Percentiles rank a stretch among this genome's conserved stretches.
Conservation (phyloP, 1,284 basidiomycete genomes). For the Meira nashicola region DNA sequence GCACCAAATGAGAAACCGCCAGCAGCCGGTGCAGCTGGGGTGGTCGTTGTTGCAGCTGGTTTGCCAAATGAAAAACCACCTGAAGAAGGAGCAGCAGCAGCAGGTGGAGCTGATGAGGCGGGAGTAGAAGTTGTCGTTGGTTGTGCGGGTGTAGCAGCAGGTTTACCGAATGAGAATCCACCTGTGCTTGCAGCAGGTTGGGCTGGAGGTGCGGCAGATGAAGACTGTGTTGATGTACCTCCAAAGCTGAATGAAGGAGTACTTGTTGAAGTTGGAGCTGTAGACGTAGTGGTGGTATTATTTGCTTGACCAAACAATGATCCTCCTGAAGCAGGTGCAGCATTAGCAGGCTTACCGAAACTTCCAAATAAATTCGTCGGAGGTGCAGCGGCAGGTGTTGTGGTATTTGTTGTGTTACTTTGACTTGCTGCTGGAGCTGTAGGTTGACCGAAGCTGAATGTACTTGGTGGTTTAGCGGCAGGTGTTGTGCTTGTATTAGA, state of each 20-base stretch:
- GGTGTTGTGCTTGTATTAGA: neutral
- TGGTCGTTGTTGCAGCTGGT: conserved; percentile 7
- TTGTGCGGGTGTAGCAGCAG: conserved; percentile 9
- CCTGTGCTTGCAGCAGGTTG: neutral
- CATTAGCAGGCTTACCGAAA: conserved; percentile 9
- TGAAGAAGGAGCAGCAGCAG: neutral
- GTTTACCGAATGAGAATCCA: conserved; percentile 17
- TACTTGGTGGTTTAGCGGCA: conserved; percentile 7
- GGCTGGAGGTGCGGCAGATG: neutral
- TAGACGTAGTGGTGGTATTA: conserved; percentile 1
- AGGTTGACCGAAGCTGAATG: conserved; percentile 12
- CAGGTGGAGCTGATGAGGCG: conserved; percentile 12
- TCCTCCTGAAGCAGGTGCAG: neutral
- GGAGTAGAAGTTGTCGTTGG: conserved; percentile 22
- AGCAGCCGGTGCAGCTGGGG: conserved; percentile 21
- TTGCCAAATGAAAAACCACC: conserved; percentile 18
- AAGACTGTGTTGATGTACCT: neutral
- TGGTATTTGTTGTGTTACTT: neutral
- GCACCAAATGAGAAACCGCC: conserved; percentile 34
- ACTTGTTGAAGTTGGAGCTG: neutral
- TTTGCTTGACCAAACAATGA: conserved; percentile 3
- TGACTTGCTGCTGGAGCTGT: neutral
- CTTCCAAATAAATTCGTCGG: conserved; percentile 12
- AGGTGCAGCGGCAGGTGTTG: conserved; percentile 12
- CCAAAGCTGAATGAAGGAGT: conserved; percentile 12